Percentiles rank a stretch among this genome's conserved stretches.
Evolutionary conservation across 2,329 filamentous ascomycete genomes (phyloP).

Genomic region (Incumbomyces delicatus): DNA sequence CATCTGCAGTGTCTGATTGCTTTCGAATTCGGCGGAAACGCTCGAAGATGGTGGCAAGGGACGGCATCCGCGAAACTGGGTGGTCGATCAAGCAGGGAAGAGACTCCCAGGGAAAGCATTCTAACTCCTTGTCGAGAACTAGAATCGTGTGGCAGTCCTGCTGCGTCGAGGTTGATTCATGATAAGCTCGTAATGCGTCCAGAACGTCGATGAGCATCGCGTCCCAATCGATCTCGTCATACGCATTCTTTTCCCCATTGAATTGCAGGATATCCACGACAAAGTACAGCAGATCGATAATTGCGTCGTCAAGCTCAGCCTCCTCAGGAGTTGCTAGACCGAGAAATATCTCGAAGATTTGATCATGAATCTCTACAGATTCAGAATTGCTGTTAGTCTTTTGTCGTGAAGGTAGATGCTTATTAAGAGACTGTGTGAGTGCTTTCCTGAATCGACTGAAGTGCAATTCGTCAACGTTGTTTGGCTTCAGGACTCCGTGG

Average conservation of each 20-base stretch:
- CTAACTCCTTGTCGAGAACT: conserved; percentile 81
- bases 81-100: conserved; percentile 71
- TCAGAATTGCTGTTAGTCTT: conserved; percentile 46
- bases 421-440: conserved; percentile 70
- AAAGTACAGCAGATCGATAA: conserved; percentile 93
- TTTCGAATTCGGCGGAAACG: conserved; percentile 43
- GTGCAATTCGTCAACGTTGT: conserved; percentile 51
- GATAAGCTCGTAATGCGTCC: conserved; percentile 73
- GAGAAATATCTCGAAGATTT: conserved; percentile 79
- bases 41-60: conserved; percentile 69
- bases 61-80: conserved; percentile 80
- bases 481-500: conserved; percentile 80
- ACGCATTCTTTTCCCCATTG: conserved; percentile 89
- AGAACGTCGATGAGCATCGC: conserved; percentile 77
- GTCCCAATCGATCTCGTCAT: conserved; percentile 96
- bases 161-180: conserved; percentile 34
- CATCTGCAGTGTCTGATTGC: conserved; percentile 15
- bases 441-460: conserved; percentile 66
- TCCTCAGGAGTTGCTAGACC: conserved; percentile 65
- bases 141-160: conserved; percentile 65
- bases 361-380: conserved; percentile 48
- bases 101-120: conserved; percentile 92
- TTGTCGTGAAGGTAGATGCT: conserved; percentile 72
- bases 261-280: conserved; percentile 95
- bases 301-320: conserved; percentile 72